A percentile compares a stretch with the other conserved stretches of the same genome.
Conservation (phyloP, 2,329 filamentous ascomycete species). For the Xylariaceae sp. region DNA sequence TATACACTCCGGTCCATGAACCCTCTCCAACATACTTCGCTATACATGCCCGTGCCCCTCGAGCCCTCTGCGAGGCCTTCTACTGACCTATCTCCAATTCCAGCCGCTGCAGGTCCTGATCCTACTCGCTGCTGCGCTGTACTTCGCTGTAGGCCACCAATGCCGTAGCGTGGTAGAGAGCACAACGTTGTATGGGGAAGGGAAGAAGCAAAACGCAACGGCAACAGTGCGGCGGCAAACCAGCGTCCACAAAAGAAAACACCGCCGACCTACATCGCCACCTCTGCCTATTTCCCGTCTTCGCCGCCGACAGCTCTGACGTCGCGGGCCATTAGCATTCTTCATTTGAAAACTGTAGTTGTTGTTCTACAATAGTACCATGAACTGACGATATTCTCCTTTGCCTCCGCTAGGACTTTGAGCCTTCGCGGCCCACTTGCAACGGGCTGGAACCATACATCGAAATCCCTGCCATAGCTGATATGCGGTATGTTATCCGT, state of each 20-base stretch:
- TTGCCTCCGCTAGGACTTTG: conserved; percentile 48
- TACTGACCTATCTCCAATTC: conserved; percentile 27
- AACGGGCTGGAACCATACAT: conserved; percentile 49
- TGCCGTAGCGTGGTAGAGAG: conserved; percentile 31
- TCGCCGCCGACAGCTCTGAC: conserved; percentile 17
- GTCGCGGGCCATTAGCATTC: conserved; percentile 9
- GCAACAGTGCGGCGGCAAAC: conserved; percentile 2
- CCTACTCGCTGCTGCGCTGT: conserved; percentile 20
- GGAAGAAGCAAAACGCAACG: neutral
- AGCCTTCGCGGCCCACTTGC: conserved; percentile 48
- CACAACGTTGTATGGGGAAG: conserved; percentile 24
- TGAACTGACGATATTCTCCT: conserved; percentile 35
- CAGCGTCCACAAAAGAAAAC: conserved; percentile 3
- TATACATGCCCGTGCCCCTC: conserved; percentile 2
- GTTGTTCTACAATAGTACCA: conserved; percentile 19
- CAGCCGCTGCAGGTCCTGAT: conserved; percentile 24
- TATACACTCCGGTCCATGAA: neutral
- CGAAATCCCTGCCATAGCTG: conserved; percentile 47
- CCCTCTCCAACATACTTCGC: neutral
- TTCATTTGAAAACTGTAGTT: conserved; percentile 12
- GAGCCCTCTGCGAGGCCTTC: conserved; percentile 11
- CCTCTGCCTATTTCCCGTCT: conserved; percentile 17
- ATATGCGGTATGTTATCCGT: conserved; percentile 49
- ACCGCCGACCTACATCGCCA: conserved; percentile 8
- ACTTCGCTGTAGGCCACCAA: conserved; percentile 26